Conservation (phyloP, 2,329 filamentous ascomycete species). For the Fusarium neocosmosporiellum region DNA sequence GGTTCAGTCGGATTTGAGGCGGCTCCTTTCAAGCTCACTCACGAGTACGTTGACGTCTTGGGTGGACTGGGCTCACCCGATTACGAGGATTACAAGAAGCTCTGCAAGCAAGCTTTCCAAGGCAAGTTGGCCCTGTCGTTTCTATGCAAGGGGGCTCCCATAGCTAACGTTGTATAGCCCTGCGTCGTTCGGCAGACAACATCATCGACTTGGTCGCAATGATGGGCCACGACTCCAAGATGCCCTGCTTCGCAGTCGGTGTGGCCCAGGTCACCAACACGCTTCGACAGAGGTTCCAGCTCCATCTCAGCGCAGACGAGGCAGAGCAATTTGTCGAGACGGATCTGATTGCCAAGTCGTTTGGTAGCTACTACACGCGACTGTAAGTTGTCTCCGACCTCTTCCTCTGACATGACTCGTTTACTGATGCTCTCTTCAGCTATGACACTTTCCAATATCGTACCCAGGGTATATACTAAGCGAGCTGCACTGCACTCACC, state of each 20-base stretch:
- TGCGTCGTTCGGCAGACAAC: constrained; percentile 81
- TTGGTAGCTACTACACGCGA: constrained; percentile 88
- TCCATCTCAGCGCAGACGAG: constrained; percentile 85
- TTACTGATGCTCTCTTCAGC: constrained; percentile 54
- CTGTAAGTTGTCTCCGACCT: constrained; percentile 65
- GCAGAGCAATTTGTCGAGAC: constrained; percentile 84
- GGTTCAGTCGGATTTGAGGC: constrained; percentile 88
- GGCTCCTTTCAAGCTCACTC: constrained; percentile 86
- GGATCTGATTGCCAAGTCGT: constrained; percentile 82
- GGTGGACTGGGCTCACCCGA: constrained; percentile 77
- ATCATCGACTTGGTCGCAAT: constrained; percentile 85
- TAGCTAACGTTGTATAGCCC: constrained; percentile 58
- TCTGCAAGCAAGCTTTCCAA: constrained; percentile 88
- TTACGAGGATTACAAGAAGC: constrained; percentile 79
- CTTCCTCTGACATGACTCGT: not conserved
- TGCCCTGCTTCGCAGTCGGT: constrained; percentile 85
- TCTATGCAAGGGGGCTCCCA: not conserved
- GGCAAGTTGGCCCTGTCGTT: constrained; percentile 58
- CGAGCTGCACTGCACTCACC: constrained; percentile 1
- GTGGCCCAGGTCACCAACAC: constrained; percentile 76
- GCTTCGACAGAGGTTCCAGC: constrained; percentile 79
- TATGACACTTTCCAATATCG: constrained; percentile 90
- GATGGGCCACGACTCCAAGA: constrained; percentile 85
- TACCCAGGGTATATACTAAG: constrained; percentile 86
- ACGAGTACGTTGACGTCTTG: constrained; percentile 87